A percentile compares a stretch with the other conserved stretches of the same genome.
phyloP scores from a whole-genome alignment of 106 monocot genomes.

The Acorus gramineus region DNA sequence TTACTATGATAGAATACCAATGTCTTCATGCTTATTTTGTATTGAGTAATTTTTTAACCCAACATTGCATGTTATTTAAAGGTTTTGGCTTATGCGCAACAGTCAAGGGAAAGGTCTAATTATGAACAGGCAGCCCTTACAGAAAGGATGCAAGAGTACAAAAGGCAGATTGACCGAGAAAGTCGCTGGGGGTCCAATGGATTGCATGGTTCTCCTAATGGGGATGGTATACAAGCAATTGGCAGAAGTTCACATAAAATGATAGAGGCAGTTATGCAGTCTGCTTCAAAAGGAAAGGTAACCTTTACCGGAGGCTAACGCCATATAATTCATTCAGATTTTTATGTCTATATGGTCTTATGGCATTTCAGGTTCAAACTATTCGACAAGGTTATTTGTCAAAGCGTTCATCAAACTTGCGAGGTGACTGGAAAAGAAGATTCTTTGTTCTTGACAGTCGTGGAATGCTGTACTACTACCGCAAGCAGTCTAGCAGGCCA shows the following conservation, averaged over 20 bases:
- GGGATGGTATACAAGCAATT: conserved; percentile 97
- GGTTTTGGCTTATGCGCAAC: conserved; percentile 97
- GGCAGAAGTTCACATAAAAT: conserved; percentile 99
- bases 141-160: conserved; percentile 97
- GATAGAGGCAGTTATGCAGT: conserved; percentile 98
- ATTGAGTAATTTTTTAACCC: too few species aligned
- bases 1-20: too few species aligned
- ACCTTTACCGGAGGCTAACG: background rate
- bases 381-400: conserved; percentile 99
- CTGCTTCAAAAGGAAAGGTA: conserved; percentile 87
- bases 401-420: conserved; percentile 95
- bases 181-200: conserved; percentile 64
- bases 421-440: conserved; percentile 99
- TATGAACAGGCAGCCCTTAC: conserved; percentile 77
- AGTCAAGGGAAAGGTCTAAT: conserved; percentile 96
- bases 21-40: too few species aligned
- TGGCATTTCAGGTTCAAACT: conserved; percentile 70
- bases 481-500: conserved; percentile 78
- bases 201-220: conserved; percentile 55
- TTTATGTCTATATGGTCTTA: conserved; percentile 9
- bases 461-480: conserved; percentile 98
- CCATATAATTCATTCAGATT: background rate
- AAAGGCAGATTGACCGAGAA: conserved; percentile 89
- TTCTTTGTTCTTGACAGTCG: conserved; percentile 99
- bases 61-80: conserved; percentile 13